Percentiles rank a stretch among this genome's conserved stretches.
Conservation (phyloP, 495 filamentous ascomycete species). For the Melanomma pulvis-pyrius region DNA sequence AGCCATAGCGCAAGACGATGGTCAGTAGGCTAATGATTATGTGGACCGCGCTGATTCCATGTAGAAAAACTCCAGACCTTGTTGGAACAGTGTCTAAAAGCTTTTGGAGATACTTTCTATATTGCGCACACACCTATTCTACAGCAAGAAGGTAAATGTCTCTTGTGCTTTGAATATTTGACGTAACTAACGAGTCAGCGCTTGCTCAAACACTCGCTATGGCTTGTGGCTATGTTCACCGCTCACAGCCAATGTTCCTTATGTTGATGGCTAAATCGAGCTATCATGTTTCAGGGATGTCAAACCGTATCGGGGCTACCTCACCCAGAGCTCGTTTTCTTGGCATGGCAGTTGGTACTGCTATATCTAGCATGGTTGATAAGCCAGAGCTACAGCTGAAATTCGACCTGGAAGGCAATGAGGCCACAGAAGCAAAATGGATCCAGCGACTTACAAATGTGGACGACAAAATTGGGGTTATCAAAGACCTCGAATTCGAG, state of each 20-base stretch:
- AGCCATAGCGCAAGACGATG: conserved; percentile 57
- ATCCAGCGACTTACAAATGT: conserved; percentile 68
- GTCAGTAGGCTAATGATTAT: conserved; percentile 39
- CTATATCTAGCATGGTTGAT: conserved; percentile 79
- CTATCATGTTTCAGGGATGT: conserved; percentile 73
- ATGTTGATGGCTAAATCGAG: conserved; percentile 68
- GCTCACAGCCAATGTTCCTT: conserved; percentile 61
- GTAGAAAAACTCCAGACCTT: conserved; percentile 58
- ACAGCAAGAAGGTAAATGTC: conserved; percentile 78
- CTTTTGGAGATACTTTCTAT: conserved; percentile 84
- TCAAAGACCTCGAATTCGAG: conserved; percentile 45
- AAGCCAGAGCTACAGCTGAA: conserved; percentile 70
- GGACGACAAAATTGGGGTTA: conserved; percentile 64
- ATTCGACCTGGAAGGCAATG: conserved; percentile 82
- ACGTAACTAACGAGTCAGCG: conserved; percentile 53
- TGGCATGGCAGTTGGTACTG: conserved; percentile 86
- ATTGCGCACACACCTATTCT: conserved; percentile 80
- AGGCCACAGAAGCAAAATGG: conserved; percentile 71
- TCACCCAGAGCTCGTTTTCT: conserved; percentile 77
- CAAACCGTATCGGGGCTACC: conserved; percentile 80
- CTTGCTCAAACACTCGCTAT: conserved; percentile 81
- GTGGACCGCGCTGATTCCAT: neutral
- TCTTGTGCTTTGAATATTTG: neutral
- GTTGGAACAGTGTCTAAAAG: conserved; percentile 65
- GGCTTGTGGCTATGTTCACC: conserved; percentile 72